Percentiles rank a stretch among this genome's conserved stretches.
phyloP scores from a whole-genome alignment of 176 grass and related monocot genomes.

The Zea luxurians region DNA sequence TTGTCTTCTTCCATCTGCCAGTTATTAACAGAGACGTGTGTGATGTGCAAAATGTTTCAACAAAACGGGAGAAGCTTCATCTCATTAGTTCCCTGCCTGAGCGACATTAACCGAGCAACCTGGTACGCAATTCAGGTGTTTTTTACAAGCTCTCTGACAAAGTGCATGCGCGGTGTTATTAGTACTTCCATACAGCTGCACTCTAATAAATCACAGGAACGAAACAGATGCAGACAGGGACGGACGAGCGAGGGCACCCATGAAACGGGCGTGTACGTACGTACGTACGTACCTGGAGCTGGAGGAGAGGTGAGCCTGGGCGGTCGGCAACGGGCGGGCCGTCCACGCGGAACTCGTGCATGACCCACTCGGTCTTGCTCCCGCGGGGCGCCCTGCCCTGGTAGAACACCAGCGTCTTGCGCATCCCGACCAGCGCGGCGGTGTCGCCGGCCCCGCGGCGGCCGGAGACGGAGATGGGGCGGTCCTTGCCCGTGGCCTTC shows the following conservation, averaged over 20 bases:
- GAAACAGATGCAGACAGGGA: neutral
- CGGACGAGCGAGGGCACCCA: too few relatives aligned
- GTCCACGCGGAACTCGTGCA: constrained; percentile 83
- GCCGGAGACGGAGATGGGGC: constrained; percentile 36
- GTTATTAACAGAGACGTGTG: constrained; percentile 8
- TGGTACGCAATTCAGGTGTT: neutral
- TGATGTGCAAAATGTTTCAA: neutral
- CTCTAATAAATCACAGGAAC: constrained; percentile 2
- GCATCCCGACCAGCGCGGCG: constrained; percentile 54
- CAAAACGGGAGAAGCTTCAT: neutral
- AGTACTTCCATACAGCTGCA: too few relatives aligned
- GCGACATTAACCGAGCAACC: neutral
- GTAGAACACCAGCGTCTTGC: constrained; percentile 91
- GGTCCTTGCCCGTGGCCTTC: constrained; percentile 82
- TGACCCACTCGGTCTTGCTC: constrained; percentile 73
- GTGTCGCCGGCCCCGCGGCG: neutral
- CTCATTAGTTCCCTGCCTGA: neutral
- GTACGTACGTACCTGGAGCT: neutral
- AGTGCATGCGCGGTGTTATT: neutral
- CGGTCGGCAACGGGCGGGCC: constrained; percentile 17
- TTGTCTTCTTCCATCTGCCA: neutral
- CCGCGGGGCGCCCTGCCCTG: constrained; percentile 65
- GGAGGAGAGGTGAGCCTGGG: constrained; percentile 13
- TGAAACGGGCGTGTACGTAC: neutral
- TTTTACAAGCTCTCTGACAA: neutral